phyloP scores from a whole-genome alignment of 306 rosid genomes.

The Ormosia emarginata region DNA sequence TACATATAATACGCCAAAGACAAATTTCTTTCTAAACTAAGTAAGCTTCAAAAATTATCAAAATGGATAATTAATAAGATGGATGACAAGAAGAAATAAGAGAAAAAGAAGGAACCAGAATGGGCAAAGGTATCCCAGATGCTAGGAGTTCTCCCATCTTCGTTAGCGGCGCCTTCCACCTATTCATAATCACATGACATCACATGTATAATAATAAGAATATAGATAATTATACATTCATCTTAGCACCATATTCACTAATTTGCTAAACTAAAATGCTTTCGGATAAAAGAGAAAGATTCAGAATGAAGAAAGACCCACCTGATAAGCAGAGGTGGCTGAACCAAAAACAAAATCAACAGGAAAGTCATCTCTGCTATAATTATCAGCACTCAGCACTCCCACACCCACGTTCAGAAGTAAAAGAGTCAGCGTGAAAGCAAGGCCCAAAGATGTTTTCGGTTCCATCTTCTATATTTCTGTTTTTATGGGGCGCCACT shows the following conservation, averaged over 20 bases:
- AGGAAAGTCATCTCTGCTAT: slow-evolving; percentile 59
- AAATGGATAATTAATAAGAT: not conserved
- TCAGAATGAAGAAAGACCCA: not conserved
- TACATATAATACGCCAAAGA: no score
- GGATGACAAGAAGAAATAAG: not conserved
- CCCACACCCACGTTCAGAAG: slow-evolving; percentile 7
- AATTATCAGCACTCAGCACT: not conserved
- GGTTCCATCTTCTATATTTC: not conserved
- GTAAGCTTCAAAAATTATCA: not conserved
- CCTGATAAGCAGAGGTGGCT: slow-evolving; percentile 77
- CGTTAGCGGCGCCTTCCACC: slow-evolving; percentile 74
- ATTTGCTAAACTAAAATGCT: not conserved
- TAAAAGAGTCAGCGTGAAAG: not conserved
- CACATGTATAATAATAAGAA: not conserved
- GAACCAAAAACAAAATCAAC: slow-evolving; percentile 61
- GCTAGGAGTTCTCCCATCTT: slow-evolving; percentile 78
- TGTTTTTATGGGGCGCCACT: not conserved
- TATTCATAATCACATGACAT: not conserved
- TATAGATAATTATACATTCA: not conserved
- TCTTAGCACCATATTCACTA: not conserved
- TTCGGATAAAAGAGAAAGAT: not conserved
- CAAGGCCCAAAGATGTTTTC: not conserved
- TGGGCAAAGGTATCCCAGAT: slow-evolving; percentile 64
- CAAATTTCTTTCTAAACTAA: not conserved
- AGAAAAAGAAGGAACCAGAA: slow-evolving; percentile 23